Evolutionary conservation across 352 stramenopile genomes (phyloP).

Genomic region (Pythium pectinolyticum): DNA sequence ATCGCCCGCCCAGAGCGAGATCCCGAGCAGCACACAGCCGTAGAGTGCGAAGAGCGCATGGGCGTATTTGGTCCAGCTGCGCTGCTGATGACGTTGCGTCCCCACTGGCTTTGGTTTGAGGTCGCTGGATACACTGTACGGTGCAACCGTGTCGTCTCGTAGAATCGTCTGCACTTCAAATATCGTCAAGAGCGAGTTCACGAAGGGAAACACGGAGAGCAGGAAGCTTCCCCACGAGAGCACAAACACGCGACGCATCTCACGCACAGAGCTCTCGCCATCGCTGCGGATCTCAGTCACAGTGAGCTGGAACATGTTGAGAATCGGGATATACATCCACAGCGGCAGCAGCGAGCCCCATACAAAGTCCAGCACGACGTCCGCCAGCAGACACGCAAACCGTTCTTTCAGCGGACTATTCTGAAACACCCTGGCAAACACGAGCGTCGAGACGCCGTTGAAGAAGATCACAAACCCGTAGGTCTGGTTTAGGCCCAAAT

Average conservation of each 20-base stretch:
- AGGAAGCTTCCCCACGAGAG: not conserved
- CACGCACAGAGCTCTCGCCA: not conserved
- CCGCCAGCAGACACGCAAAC: conserved; percentile 6
- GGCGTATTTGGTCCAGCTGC: too few species aligned
- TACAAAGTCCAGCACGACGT: conserved; percentile 23
- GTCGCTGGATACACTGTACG: too few species aligned
- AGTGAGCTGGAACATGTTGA: not conserved
- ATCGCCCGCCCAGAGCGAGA: too few species aligned
- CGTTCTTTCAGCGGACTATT: not conserved
- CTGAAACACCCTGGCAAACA: not conserved
- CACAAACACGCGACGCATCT: conserved; percentile 3
- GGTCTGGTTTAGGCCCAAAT: conserved; percentile 1
- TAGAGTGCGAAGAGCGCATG: too few species aligned
- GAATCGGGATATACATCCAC: conserved; percentile 23
- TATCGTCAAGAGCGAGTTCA: not conserved
- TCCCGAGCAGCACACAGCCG: too few species aligned
- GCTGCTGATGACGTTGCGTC: too few species aligned
- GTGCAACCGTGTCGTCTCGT: too few species aligned
- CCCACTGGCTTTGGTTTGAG: too few species aligned
- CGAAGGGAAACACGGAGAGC: conserved; percentile 5
- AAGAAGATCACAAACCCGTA: conserved; percentile 23
- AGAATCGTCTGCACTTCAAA: not conserved
- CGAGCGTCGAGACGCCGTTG: not conserved
- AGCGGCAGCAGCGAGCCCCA: conserved; percentile 27
- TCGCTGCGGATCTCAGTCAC: not conserved